These are phyloP conservation scores for Huntiella bhutanensis DNA, from an alignment of 2,329 filamentous ascomycete genomes.

Conservation along the genomic window DNA sequence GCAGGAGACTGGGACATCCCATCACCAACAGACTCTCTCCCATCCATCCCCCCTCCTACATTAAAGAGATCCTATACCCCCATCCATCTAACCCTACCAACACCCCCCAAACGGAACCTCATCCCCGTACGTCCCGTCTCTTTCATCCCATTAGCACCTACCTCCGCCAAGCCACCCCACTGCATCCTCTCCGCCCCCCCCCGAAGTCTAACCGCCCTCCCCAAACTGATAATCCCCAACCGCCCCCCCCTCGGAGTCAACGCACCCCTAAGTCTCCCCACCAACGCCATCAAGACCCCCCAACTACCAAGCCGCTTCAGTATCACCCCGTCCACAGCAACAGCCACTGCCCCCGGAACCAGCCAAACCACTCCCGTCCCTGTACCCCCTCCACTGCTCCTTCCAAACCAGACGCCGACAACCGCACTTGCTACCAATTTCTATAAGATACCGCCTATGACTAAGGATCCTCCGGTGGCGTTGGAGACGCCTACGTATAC, in stretches of 20 bases:
- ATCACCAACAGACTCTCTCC: no score
- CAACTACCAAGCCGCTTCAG: neutral
- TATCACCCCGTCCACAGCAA: no score
- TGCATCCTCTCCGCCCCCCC: constrained; percentile 8
- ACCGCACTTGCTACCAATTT: constrained; percentile 8
- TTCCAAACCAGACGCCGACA: constrained; percentile 3
- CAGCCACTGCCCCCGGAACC: no score
- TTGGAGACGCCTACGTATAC: neutral
- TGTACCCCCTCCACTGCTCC: neutral
- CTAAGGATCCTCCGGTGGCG: neutral
- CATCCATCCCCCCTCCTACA: no score
- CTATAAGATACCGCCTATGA: constrained; percentile 8
- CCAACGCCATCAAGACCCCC: neutral
- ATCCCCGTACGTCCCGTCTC: constrained; percentile 2
- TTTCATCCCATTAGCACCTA: constrained; percentile 6
- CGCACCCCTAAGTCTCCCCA: neutral
- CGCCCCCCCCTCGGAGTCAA: neutral
- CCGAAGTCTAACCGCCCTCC: constrained; percentile 4
- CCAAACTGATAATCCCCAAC: constrained; percentile 5
- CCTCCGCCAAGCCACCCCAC: constrained; percentile 7
- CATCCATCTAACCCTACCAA: no score
- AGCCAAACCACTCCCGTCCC: no score
- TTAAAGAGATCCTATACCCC: no score
- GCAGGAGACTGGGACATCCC: no score
- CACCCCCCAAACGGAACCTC: no score